Conservation (phyloP, 2,329 filamentous ascomycete species). For the Alternaria atra region DNA sequence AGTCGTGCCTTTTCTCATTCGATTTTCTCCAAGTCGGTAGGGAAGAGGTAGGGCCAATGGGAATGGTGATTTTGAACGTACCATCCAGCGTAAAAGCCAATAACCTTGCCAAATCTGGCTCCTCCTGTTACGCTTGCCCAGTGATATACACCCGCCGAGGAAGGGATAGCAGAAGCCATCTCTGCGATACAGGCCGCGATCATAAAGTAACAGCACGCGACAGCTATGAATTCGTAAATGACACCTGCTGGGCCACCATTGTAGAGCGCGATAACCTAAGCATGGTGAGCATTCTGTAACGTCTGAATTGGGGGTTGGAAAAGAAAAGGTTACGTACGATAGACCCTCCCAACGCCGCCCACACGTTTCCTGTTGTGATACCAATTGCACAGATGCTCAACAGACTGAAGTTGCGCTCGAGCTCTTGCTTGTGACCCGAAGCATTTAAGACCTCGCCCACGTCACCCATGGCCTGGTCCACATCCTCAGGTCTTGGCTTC, state of each 20-base stretch:
- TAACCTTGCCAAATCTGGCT: constrained; percentile 55
- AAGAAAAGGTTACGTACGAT: constrained; percentile 49
- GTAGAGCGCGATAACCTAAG: constrained; percentile 52
- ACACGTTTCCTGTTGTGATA: constrained; percentile 55
- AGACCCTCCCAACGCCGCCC: constrained; percentile 59
- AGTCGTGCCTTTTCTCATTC: neutral
- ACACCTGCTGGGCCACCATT: constrained; percentile 59
- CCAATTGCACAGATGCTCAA: constrained; percentile 58
- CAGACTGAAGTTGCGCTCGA: constrained; percentile 61
- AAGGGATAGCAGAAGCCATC: constrained; percentile 57
- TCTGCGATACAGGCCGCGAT: constrained; percentile 62
- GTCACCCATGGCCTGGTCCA: constrained; percentile 29
- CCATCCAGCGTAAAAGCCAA: constrained; percentile 62
- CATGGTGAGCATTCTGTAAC: neutral
- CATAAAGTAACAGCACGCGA: constrained; percentile 61
- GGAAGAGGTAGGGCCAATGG: neutral
- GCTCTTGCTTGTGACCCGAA: constrained; percentile 62
- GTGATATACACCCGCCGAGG: constrained; percentile 60
- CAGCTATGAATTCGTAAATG: constrained; percentile 59
- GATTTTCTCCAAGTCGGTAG: neutral
- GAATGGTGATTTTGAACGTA: constrained; percentile 20
- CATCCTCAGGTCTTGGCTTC: constrained; percentile 19
- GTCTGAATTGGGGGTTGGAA: neutral
- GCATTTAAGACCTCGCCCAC: constrained; percentile 57
- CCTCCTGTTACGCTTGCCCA: constrained; percentile 63